Base-by-base conservation (phyloP, 371 early-diverging fungal genomes). In the Rhizopus delemar region DNA sequence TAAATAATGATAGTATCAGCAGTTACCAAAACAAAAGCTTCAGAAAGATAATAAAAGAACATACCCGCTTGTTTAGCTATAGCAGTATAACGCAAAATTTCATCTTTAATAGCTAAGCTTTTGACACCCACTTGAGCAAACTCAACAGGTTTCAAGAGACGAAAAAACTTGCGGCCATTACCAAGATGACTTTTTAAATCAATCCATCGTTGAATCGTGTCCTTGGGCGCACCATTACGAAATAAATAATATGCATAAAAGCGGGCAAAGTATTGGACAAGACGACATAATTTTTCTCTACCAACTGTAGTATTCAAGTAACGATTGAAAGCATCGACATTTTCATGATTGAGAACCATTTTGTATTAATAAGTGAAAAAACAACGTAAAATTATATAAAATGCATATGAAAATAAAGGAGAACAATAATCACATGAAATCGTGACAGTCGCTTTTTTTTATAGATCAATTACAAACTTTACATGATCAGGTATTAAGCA, bases 261-360 rank as follows among this genome's bases (percentile, higher is more conserved):
- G 29, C 77, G 87, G 8, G 89, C 79, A 74, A 90, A 85, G 78
- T 91, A 91, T 68, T 93, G 93, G 0, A 90, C 80, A 12, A 82
- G 62, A 58, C 93, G 84, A 64, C 89, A 92, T 3, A 81, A 60
- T 68, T 93, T 93, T 73, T 93, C 93, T 57, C 93, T 89, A 33
- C 93, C 93, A 4, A 78, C 79, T 5, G 90, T 89, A 13, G 89
- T 86, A 54, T 70, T 72, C 33, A 86, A 73, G 70, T 76, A 87
- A 46, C 69, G 66, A 39, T 75, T 75, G 11, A 78, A 52, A 41
- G 67, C 69, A 29, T 75, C 73, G 22, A 71, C 59, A 8, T 54
- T 57, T n/a, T 51, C 36, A 22, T 69, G 69, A 49, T 63, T 63
- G 13, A 72, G 48, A 29, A 67, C 53, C 61, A 68, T 74, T 29